Base-by-base conservation (phyloP, 805 yeast species). In the Saturnispora ahearnii region DNA sequence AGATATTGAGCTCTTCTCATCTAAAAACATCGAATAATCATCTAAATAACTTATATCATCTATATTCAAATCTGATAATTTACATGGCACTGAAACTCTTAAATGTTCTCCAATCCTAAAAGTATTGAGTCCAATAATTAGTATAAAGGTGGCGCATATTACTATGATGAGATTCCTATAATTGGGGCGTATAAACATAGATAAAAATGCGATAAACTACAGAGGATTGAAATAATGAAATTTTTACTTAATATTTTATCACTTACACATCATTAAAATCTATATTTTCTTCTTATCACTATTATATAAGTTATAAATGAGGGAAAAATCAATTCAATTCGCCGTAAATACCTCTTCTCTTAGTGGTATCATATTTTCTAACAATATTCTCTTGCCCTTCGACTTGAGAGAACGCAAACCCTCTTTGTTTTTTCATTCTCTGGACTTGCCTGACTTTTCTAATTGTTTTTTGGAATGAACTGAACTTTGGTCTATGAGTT, bases 361-460 rank as follows among this genome's bases (percentile, higher is more conserved):
- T 83, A 0, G 97, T 91, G 3, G 98, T 91, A 66, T 93, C 99
- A 61, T 93, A 93, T 72, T 95, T 87, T 60, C 98, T 78, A 45
- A 93, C 84, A 53, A 93, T 78, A 62, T 82, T 82, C 57, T 89
- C 96, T 68, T 90, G 96, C 34, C 95, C 95, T 63, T 87, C 96
- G 44, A 86, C 89, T 66, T 93, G 98, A 6, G 97, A 89, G 61
- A 93, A 93, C 1, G 99, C 99, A 73, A 87, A 93, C 5, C 99
- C 99, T 68, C 98, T 82, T 69, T 93, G 99, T 62, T 93, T 93
- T 64, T 95, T 86, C 87, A 93, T 91, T 66, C 99, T 78, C 66
- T 91, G 96, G 36, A 93, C 98, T 67, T 95, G 99, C 67, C 99
- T 83, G 24, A 93, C 98, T 63, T 89, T 93, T 62, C 98, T 77